A percentile compares a stretch with the other conserved stretches of the same genome.
phyloP scores from a whole-genome alignment of 371 early-diverging fungal genomes.

The Cokeromyces recurvatus region DNA sequence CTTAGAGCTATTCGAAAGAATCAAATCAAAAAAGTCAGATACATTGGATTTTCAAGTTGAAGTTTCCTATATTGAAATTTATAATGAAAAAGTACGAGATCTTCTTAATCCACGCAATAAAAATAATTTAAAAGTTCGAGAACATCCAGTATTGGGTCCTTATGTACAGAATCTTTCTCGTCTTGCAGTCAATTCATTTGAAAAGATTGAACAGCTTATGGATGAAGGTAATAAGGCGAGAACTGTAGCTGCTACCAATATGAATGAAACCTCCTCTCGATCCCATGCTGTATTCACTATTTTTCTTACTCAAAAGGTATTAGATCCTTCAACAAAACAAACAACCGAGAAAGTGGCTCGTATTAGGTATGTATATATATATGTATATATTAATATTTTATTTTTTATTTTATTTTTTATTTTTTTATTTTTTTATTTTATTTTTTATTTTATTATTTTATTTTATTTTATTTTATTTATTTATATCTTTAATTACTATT shows the following conservation, averaged over 20 bases:
- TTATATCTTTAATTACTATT: neutral
- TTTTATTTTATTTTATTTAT: neutral
- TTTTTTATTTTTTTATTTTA: too few species aligned
- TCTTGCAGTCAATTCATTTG: slow-evolving; percentile 66
- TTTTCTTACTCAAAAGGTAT: slow-evolving; percentile 59
- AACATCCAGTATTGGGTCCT: slow-evolving; percentile 81
- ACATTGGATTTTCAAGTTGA: slow-evolving; percentile 61
- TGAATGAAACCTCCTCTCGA: slow-evolving; percentile 89
- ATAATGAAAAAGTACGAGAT: slow-evolving; percentile 85
- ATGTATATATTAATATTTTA: neutral
- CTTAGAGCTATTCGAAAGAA: slow-evolving; percentile 64
- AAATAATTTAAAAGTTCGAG: slow-evolving; percentile 71
- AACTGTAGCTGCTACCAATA: slow-evolving; percentile 89
- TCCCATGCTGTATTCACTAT: slow-evolving; percentile 92
- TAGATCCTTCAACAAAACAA: slow-evolving; percentile 48
- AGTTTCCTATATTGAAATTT: slow-evolving; percentile 77
- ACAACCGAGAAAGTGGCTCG: slow-evolving; percentile 67
- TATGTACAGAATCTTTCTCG: slow-evolving; percentile 86
- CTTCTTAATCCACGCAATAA: slow-evolving; percentile 72
- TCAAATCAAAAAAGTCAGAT: slow-evolving; percentile 35
- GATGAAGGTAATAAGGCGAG: slow-evolving; percentile 81
- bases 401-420: neutral
- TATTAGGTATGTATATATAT: slow-evolving; percentile 30
- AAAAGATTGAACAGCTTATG: slow-evolving; percentile 70
- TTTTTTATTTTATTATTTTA: too few species aligned